Conservation (phyloP, 371 early-diverging fungal species). For the Choanephora cucurbitarum region DNA sequence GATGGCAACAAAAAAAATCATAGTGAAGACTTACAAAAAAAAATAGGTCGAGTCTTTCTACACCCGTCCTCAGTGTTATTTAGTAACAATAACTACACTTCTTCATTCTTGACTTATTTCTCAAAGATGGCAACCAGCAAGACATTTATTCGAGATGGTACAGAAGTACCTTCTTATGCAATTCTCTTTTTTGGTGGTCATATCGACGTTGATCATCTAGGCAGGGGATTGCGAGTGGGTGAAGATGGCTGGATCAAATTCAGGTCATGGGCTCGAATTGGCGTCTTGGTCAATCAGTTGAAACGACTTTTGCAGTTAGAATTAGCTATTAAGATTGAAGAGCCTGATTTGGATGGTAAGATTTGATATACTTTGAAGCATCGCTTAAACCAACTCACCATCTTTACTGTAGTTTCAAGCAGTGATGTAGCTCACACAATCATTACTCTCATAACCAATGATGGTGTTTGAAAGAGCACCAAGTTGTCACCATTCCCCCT, state of each 20-base stretch:
- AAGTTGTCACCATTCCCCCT: no score
- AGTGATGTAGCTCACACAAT: slow-evolving; percentile 32
- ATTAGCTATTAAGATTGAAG: slow-evolving; percentile 70
- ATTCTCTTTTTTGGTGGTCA: slow-evolving; percentile 75
- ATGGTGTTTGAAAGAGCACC: no score
- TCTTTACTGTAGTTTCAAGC: slow-evolving; percentile 15
- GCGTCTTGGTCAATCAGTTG: slow-evolving; percentile 76
- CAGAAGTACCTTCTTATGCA: slow-evolving; percentile 64
- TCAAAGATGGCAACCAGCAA: slow-evolving; percentile 70
- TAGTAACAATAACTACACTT: slow-evolving; percentile 55
- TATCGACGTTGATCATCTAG: slow-evolving; percentile 71
- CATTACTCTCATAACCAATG: slow-evolving; percentile 25
- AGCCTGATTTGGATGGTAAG: slow-evolving; percentile 63
- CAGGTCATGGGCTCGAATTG: slow-evolving; percentile 81
- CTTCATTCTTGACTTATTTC: slow-evolving; percentile 72
- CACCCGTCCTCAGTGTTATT: slow-evolving; percentile 81
- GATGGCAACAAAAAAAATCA: no score
- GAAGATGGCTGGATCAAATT: slow-evolving; percentile 64
- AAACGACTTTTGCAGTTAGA: slow-evolving; percentile 67
- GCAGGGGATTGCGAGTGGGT: slow-evolving; percentile 60
- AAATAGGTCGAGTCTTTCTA: slow-evolving; percentile 74
- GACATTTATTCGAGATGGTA: slow-evolving; percentile 79
- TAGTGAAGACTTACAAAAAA: no score
- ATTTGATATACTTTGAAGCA: slow-evolving; percentile 1
- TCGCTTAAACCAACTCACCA: no score